Evolutionary conservation across 169 alveolate genomes (phyloP).

Genomic region (Plasmodium gallinaceum): DNA sequence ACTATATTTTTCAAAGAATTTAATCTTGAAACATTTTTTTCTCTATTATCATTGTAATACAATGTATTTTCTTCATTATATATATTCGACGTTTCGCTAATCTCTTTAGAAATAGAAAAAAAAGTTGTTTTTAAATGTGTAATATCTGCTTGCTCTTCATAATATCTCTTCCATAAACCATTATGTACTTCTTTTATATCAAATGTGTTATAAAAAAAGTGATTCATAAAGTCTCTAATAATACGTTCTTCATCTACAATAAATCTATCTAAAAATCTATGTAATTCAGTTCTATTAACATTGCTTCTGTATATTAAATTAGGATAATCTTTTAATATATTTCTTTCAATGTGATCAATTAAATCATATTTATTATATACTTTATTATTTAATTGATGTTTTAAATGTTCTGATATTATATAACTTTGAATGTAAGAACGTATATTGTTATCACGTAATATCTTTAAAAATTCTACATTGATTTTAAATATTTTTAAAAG

Average conservation of each 20-base stretch:
- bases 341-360: conserved; percentile 20
- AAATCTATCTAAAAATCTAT: conserved; percentile 15
- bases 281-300: conserved; percentile 8
- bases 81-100: background rate
- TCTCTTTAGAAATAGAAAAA: background rate
- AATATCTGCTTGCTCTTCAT: conserved; percentile 13
- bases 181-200: conserved; percentile 25
- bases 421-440: conserved; percentile 16
- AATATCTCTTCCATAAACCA: conserved; percentile 8
- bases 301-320: background rate
- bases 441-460: conserved; percentile 18
- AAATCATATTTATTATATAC: conserved; percentile 1
- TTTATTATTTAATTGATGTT: conserved; percentile 3
- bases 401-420: conserved; percentile 19
- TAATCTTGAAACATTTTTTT: conserved; percentile 2
- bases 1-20: background rate
- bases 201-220: background rate
- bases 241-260: too few species aligned
- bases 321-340: conserved; percentile 12
- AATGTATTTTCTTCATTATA: too few species aligned
- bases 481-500: conserved; percentile 12
- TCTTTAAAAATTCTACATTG: conserved; percentile 14
- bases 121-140: background rate
- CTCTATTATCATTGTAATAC: background rate
- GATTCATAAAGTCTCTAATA: background rate